A percentile compares a stretch with the other conserved stretches of the same genome.
phyloP scores from a whole-genome alignment of 257 asterid genomes.

The Eucommia ulmoides region DNA sequence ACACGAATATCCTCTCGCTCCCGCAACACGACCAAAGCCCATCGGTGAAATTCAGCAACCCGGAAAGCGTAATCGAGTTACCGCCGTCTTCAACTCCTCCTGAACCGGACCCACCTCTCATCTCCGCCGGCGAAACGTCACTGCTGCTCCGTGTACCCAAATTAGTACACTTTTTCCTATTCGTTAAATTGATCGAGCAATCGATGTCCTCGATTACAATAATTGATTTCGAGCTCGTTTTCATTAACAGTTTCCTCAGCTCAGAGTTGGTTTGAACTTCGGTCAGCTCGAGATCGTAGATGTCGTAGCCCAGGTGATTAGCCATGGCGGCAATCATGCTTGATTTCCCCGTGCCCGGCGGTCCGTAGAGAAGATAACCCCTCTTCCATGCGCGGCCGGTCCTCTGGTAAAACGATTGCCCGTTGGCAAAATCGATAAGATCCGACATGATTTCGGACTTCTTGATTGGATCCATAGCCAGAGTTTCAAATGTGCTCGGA shows the following conservation, averaged over 20 bases:
- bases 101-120: constrained; percentile 1
- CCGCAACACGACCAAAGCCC: background rate
- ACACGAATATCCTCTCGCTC: constrained; percentile 1
- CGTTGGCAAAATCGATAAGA: constrained; percentile 17
- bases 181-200: constrained; percentile 21
- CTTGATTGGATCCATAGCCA: constrained; percentile 24
- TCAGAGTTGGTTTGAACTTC: constrained; percentile 28
- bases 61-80: constrained; percentile 4
- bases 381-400: constrained; percentile 36
- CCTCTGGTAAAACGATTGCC: constrained; percentile 18
- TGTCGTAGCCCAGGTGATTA: constrained; percentile 27
- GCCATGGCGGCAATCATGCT: constrained; percentile 47
- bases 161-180: constrained; percentile 1
- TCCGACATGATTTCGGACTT: constrained; percentile 25
- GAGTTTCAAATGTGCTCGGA: constrained; percentile 26
- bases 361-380: constrained; percentile 26
- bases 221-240: constrained; percentile 24
- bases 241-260: constrained; percentile 27
- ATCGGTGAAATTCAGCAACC: constrained; percentile 4
- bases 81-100: background rate
- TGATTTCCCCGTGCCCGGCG: constrained; percentile 36
- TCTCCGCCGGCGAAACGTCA: background rate
- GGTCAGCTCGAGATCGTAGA: constrained; percentile 30
- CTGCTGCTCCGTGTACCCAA: no score
- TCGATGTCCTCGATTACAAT: constrained; percentile 34